Evolutionary conservation across 1,284 basidiomycete species (phyloP), one percentile per base, ranked within the genome.

Genomic region (Hymenochaete sp.): DNA sequence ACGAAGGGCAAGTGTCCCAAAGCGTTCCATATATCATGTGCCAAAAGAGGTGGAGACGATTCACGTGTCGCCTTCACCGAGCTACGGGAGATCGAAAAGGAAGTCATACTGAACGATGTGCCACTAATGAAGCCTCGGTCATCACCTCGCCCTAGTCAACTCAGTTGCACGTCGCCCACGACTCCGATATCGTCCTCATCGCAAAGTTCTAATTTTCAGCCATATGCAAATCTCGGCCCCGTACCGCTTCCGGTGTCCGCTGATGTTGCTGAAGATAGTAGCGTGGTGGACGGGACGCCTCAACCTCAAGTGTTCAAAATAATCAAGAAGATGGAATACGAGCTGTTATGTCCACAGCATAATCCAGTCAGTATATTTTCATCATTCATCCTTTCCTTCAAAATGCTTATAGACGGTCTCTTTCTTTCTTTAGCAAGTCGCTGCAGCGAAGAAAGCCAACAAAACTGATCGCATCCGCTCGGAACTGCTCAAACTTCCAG

Each of bases 21-120:
- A 56, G 90, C 95, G 0, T 96, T 89, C 64, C 95, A 98, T 59
- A 82, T 96, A 22, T 86, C 82, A 2, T 98, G 95, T 61, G 95
- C 95, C 0, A 67, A 70, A 22, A 74, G 78, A 19, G 76, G 75
- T 0, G 62, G 47, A 16, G 18, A 63, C 4, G 67, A 62, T 3
- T 55, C 58, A 5, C 73, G 78, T 9, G 71, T 88, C 36, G 65
- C 76, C 11, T 88, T 82, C 57, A 64, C 63, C 2, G 68, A 83
- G 18, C 49, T 83, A 10, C 68, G 73, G 40, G 79, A 87, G 51
- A 75, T 87, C 0, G 83, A 87, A 60, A 85, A 83, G 61, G 82
- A 85, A 49, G 82, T 86, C 11, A 70, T 87, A 7, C 58, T 85
- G 26, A 52, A 79, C 40, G 73, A 75, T 36, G 48, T 65, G 19